Percentiles rank a stretch among this genome's conserved stretches.
Evolutionary conservation across 2,329 filamentous ascomycete species (phyloP).

Genomic region (Cercospora zeae-maydis): DNA sequence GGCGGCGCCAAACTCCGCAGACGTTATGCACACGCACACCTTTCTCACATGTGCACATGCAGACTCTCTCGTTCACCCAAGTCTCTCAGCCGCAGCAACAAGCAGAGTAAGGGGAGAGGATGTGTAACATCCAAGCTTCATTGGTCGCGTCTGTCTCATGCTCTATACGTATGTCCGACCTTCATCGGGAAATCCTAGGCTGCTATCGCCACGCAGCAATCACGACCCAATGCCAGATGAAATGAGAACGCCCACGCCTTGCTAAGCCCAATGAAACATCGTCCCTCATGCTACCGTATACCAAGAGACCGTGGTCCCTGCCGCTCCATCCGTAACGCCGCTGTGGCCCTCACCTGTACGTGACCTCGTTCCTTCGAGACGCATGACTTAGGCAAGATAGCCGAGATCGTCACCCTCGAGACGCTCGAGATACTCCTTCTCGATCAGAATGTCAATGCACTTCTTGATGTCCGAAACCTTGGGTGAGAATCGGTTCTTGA

Average conservation of each 20-base stretch:
- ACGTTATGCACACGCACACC: not conserved
- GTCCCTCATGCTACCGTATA: conserved; percentile 7
- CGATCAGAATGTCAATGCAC: conserved; percentile 95
- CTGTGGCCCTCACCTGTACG: not conserved
- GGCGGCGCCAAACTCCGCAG: not conserved
- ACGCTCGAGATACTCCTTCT: conserved; percentile 98
- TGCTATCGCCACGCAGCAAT: not conserved
- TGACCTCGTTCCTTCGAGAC: not conserved
- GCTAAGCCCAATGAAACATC: conserved; percentile 21
- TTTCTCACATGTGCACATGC: not conserved
- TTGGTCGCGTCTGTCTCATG: conserved; percentile 10
- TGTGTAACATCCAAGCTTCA: not conserved
- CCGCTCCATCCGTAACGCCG: conserved; percentile 5
- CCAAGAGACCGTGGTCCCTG: conserved; percentile 9
- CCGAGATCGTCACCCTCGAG: conserved; percentile 91
- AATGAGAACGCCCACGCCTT: conserved; percentile 32
- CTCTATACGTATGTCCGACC: conserved; percentile 7
- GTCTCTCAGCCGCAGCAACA: not conserved
- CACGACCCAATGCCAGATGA: conserved; percentile 3
- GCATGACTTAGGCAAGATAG: conserved; percentile 69
- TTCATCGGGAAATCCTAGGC: conserved; percentile 7
- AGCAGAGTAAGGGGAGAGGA: not conserved
- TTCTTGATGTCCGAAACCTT: conserved; percentile 98
- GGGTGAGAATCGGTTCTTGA: conserved; percentile 86
- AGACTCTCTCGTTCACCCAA: not conserved